Evolutionary conservation across 208 protist genomes (phyloP).

Genomic region (Phytomonas francai): DNA sequence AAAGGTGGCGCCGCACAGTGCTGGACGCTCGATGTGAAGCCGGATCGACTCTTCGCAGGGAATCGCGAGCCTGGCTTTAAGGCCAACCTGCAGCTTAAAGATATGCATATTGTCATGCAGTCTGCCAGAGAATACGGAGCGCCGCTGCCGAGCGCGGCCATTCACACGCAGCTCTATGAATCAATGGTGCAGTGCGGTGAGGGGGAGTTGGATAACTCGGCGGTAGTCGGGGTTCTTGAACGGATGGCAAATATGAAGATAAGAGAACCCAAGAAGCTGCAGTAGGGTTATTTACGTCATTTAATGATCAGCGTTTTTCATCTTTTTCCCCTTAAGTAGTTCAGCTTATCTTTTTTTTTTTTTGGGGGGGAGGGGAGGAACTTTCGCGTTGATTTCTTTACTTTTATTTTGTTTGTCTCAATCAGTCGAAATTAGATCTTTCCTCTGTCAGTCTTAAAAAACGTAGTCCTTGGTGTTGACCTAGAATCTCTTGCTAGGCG

Average conservation of each 20-base stretch:
- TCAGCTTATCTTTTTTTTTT: constrained; percentile 3
- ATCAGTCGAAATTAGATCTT: background rate
- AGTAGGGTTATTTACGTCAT: background rate
- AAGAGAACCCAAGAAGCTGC: constrained; percentile 54
- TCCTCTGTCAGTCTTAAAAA: background rate
- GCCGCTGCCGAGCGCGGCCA: constrained; percentile 81
- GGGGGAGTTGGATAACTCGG: constrained; percentile 90
- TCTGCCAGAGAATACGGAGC: constrained; percentile 82
- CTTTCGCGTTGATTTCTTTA: background rate
- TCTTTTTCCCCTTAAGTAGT: constrained; percentile 8
- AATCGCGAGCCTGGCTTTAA: constrained; percentile 94
- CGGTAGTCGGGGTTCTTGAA: constrained; percentile 91
- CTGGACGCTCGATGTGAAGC: constrained; percentile 90
- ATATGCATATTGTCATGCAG: constrained; percentile 90
- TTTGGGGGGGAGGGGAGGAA: too few relatives aligned
- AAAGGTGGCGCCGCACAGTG: constrained; percentile 89
- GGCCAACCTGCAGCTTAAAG: constrained; percentile 93
- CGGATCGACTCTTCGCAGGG: constrained; percentile 85
- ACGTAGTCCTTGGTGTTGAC: background rate
- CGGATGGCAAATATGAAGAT: constrained; percentile 76
- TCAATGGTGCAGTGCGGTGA: constrained; percentile 84
- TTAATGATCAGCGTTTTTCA: background rate
- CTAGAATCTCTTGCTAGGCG: background rate
- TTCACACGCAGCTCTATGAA: constrained; percentile 90
- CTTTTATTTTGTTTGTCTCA: background rate